Conservation (phyloP, 306 rosid genomes). For the Bauhinia variegata region DNA sequence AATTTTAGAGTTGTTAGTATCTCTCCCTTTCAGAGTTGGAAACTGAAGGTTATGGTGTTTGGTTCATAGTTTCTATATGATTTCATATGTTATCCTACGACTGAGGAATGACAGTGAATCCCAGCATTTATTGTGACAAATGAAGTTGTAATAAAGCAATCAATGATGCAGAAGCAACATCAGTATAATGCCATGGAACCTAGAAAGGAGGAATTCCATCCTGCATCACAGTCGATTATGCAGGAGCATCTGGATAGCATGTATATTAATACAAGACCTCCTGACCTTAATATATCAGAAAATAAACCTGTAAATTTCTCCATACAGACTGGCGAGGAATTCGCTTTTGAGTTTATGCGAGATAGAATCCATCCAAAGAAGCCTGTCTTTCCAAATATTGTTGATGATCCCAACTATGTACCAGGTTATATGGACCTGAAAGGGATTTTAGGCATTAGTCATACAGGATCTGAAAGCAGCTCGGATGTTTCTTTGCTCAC, state of each 20-base stretch:
- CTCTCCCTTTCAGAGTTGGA: conserved; percentile 21
- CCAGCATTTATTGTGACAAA: conserved; percentile 29
- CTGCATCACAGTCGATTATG: conserved; percentile 50
- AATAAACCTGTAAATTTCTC: conserved; percentile 78
- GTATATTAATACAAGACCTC: conserved; percentile 62
- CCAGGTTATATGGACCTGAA: conserved; percentile 60
- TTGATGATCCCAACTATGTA: conserved; percentile 58
- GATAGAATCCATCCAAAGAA: conserved; percentile 72
- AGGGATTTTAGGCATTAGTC: conserved; percentile 53
- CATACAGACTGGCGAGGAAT: conserved; percentile 92
- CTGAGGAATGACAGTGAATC: conserved; percentile 29
- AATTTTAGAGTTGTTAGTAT: conserved; percentile 17
- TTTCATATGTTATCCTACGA: conserved; percentile 15
- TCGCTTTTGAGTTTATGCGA: conserved; percentile 88
- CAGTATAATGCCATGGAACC: conserved; percentile 57
- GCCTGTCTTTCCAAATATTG: conserved; percentile 59
- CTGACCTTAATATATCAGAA: conserved; percentile 53
- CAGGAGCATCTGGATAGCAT: conserved; percentile 65
- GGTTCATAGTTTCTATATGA: conserved; percentile 17
- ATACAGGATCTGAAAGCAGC: conserved; percentile 69
- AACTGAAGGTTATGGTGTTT: conserved; percentile 13
- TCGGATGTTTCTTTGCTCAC: conserved; percentile 53
- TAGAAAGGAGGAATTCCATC: conserved; percentile 66
- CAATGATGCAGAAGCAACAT: conserved; percentile 54
- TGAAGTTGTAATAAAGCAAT: conserved; percentile 46